These are phyloP conservation scores for Ceratobasidium sp. DNA, from an alignment of 1,284 basidiomycete genomes.

Conservation along the genomic window DNA sequence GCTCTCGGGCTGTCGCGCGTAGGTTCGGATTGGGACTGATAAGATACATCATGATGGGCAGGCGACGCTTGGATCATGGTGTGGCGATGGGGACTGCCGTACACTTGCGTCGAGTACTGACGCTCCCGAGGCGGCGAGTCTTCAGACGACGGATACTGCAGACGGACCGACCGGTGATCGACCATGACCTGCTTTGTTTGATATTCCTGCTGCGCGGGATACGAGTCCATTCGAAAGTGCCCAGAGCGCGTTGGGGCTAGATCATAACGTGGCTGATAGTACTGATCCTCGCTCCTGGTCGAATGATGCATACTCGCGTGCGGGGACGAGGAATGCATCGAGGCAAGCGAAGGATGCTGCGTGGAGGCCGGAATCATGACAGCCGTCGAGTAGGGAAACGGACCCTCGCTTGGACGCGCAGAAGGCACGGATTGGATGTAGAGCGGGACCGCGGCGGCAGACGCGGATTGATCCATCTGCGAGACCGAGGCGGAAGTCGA, in stretches of 20 bases:
- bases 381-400: slow-evolving; percentile 22
- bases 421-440: slow-evolving; percentile 27
- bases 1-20: slow-evolving; percentile 16
- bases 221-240: slow-evolving; percentile 31
- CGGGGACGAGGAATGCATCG: slow-evolving; percentile 30
- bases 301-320: slow-evolving; percentile 41
- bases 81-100: slow-evolving; percentile 26
- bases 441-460: not conserved
- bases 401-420: slow-evolving; percentile 25
- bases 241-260: slow-evolving; percentile 26
- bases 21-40: slow-evolving; percentile 38
- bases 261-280: slow-evolving; percentile 44
- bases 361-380: slow-evolving; percentile 28
- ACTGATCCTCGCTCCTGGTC: slow-evolving; percentile 35
- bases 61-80: slow-evolving; percentile 26
- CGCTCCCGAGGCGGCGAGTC: slow-evolving; percentile 36
- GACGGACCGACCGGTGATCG: slow-evolving; percentile 12
- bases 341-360: slow-evolving; percentile 36
- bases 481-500: slow-evolving; percentile 31
- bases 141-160: slow-evolving; percentile 32
- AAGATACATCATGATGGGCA: slow-evolving; percentile 36
- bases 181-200: slow-evolving; percentile 15
- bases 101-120: slow-evolving; percentile 36
- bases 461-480: slow-evolving; percentile 4
- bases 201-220: slow-evolving; percentile 19